These are phyloP conservation scores for Graphilbum fragrans DNA, from an alignment of 2,329 filamentous ascomycete species.

Conservation along the genomic window DNA sequence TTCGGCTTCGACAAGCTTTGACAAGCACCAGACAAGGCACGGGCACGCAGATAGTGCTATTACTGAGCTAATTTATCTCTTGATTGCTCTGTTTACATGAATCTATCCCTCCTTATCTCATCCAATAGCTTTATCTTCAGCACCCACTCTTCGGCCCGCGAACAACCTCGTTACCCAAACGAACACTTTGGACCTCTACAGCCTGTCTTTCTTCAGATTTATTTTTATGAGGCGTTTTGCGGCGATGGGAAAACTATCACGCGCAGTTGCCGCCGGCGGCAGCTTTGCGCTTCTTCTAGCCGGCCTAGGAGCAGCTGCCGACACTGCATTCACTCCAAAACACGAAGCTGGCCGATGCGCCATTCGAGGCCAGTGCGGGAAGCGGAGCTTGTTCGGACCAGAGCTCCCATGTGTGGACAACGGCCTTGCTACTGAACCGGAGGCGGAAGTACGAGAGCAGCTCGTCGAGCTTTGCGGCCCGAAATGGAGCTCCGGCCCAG, in stretches of 20 bases:
- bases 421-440: constrained; percentile 62
- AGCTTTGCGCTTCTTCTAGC: constrained; percentile 18
- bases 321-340: constrained; percentile 36
- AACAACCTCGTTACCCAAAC: no score
- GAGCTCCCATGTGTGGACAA: constrained; percentile 92
- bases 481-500: constrained; percentile 71
- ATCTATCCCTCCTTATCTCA: no score
- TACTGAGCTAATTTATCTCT: no score
- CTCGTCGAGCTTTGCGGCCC: constrained; percentile 76
- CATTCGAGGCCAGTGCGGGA: constrained; percentile 83
- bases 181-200: no score
- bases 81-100: no score
- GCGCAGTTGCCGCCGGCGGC: constrained; percentile 19
- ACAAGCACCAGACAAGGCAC: no score
- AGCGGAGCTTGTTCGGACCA: constrained; percentile 79
- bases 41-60: no score
- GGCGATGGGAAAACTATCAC: constrained; percentile 24
- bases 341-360: constrained; percentile 85
- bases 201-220: no score
- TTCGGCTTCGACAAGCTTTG: no score
- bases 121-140: no score
- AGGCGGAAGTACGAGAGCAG: constrained; percentile 58
- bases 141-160: no score
- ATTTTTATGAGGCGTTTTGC: no score
- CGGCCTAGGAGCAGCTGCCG: constrained; percentile 16